Base-by-base conservation (phyloP, 2,329 filamentous ascomycete genomes). In the Aureobasidium sp. region DNA sequence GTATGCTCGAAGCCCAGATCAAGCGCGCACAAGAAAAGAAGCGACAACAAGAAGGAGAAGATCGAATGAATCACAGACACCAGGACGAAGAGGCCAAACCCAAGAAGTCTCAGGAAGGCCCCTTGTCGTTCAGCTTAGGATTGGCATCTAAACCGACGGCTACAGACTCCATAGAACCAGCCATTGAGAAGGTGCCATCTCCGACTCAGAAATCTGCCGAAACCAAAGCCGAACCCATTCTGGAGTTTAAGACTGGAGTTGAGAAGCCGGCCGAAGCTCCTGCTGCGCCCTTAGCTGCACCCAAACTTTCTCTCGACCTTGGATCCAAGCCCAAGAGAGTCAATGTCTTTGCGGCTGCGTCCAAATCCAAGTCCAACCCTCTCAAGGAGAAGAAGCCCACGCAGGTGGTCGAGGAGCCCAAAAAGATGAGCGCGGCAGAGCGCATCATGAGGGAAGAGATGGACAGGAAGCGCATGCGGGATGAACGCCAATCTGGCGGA, bases 361-460 rank as follows among this genome's bases (percentile, higher is more conserved):
- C 57, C 25, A 57, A 57, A 34, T 77, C 75, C 29, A 86, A 84
- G 72, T 92, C 91, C 77, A 93, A 92, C 66, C 85, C 87, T 0
- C 76, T 90, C 1, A 81, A 83, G 1, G 77, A 81, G 3, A 90
- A 90, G 74, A 90, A 90, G 72, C 65, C 73, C 36, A 81, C 79
- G 12, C 76, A 83, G 3, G 71, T 73, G 22, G 72, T 75, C 61
- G 84, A 85, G 64, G 82, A 82, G 61, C 86, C 85, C 1, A 91
- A 89, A 79, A 94, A 89, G 70, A 93, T 96, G 83, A 93, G 89
- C 69, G 90, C 95, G 71, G 88, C 87, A 3, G 91, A 93, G 75
- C 83, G 88, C 59, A 95, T 94, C 69, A 96, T 96, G 91, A 90
- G 88, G 74, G 87, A 75, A 63, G 73, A 74, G 61, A 66, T 77